Percentiles rank a stretch among this genome's conserved stretches.
Evolutionary conservation across 345 rosid species (phyloP).

Genomic region (Odontarrhena argentea): DNA sequence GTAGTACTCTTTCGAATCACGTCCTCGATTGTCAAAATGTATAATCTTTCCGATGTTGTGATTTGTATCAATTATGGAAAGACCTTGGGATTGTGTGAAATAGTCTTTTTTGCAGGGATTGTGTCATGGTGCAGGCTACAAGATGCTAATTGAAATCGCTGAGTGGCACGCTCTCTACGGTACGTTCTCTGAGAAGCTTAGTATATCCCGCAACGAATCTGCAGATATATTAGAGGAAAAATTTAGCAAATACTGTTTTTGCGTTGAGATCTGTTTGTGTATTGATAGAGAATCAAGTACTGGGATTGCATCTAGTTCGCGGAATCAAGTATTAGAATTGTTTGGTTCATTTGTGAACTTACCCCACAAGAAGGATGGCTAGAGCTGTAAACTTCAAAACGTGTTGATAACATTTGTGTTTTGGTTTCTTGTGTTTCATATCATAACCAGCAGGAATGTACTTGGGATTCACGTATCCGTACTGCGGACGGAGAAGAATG

Average conservation of each 20-base stretch:
- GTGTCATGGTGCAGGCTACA: constrained; percentile 33
- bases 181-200: constrained; percentile 47
- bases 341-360: constrained; percentile 33
- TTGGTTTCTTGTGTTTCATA: constrained; percentile 58
- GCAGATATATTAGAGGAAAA: constrained; percentile 31
- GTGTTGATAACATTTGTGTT: constrained; percentile 70
- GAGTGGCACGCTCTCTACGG: constrained; percentile 27
- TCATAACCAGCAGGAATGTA: constrained; percentile 70
- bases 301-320: background rate
- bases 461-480: constrained; percentile 66
- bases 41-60: constrained; percentile 28
- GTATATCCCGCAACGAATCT: constrained; percentile 56
- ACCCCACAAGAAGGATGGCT: constrained; percentile 63
- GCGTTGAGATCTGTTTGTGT: background rate
- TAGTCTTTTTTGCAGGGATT: constrained; percentile 21
- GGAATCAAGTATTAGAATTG: background rate
- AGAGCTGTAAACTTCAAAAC: constrained; percentile 49
- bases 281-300: background rate
- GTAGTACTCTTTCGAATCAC: constrained; percentile 7
- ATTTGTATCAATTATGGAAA: constrained; percentile 27
- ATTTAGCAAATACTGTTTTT: background rate
- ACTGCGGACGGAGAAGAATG: constrained; percentile 85
- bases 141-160: constrained; percentile 36
- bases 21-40: constrained; percentile 24
- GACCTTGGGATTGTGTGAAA: constrained; percentile 15